Percentiles rank a stretch among this genome's conserved stretches.
Conservation (phyloP, 768 basidiomycete species). For the Tylopilus sp. region DNA sequence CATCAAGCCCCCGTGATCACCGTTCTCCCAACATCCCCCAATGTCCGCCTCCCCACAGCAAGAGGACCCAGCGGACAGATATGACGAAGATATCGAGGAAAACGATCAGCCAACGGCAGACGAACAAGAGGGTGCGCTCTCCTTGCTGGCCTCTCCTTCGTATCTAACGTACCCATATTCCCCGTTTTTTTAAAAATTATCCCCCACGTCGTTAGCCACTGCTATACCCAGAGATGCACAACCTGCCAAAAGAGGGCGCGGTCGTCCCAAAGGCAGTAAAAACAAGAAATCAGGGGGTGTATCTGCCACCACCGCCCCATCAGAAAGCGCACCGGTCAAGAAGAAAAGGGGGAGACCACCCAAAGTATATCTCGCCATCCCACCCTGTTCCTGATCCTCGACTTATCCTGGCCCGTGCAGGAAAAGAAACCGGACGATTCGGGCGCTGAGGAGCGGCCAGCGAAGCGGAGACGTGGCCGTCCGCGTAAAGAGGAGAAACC, state of each 20-base stretch:
- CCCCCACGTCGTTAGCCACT: conserved; percentile 33
- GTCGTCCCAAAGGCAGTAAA: conserved; percentile 89
- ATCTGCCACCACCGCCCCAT: conserved; percentile 25
- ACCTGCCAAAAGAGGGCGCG: conserved; percentile 71
- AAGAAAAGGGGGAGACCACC: conserved; percentile 50
- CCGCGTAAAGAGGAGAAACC: conserved; percentile 65
- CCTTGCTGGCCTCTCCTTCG: conserved; percentile 8
- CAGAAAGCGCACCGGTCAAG: conserved; percentile 34
- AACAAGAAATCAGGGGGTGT: conserved; percentile 50
- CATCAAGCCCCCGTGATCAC: conserved; percentile 25
- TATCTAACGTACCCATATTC: conserved; percentile 11
- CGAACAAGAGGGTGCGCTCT: conserved; percentile 30
- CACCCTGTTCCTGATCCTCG: conserved; percentile 22
- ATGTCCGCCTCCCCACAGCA: conserved; percentile 66
- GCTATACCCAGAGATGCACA: conserved; percentile 36
- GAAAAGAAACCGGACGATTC: conserved; percentile 41
- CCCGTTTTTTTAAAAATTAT: conserved; percentile 20
- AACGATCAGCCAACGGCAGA: conserved; percentile 40
- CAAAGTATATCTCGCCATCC: conserved; percentile 36
- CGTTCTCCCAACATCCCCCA: conserved; percentile 20
- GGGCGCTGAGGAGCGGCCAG: conserved; percentile 49
- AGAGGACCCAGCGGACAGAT: conserved; percentile 53
- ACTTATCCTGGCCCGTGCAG: conserved; percentile 14
- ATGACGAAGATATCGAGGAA: conserved; percentile 56
- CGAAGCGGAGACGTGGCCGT: conserved; percentile 71